A percentile compares a stretch with the other conserved stretches of the same genome.
Evolutionary conservation across 805 yeast species (phyloP).

Genomic region (Komagataella pastoris): DNA sequence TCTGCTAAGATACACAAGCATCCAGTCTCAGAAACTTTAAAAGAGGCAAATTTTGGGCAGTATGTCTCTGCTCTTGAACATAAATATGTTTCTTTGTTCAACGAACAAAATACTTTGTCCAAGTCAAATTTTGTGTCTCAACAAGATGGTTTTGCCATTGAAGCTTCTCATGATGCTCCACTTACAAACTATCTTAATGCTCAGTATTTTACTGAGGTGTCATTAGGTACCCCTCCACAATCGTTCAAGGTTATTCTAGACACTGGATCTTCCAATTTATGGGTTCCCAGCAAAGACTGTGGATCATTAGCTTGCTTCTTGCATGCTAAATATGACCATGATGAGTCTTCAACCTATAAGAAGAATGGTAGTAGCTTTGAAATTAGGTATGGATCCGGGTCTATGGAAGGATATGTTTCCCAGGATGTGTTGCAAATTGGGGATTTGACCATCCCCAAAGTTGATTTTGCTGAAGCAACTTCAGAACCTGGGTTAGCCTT

Average conservation of each 20-base stretch:
- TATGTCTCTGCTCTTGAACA: slow-evolving; percentile 33
- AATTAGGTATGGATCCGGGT: slow-evolving; percentile 87
- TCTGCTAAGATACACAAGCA: slow-evolving; percentile 33
- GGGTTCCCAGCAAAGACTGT: slow-evolving; percentile 91
- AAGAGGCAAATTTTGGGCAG: slow-evolving; percentile 28
- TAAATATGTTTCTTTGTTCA: slow-evolving; percentile 30
- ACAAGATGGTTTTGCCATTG: slow-evolving; percentile 5
- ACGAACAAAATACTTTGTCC: slow-evolving; percentile 18
- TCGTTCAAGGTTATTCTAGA: slow-evolving; percentile 87
- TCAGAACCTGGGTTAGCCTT: slow-evolving; percentile 95
- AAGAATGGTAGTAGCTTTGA: slow-evolving; percentile 78
- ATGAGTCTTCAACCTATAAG: slow-evolving; percentile 68
- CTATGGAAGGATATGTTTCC: slow-evolving; percentile 85
- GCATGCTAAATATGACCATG: slow-evolving; percentile 84
- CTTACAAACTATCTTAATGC: slow-evolving; percentile 91
- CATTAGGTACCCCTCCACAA: slow-evolving; percentile 89
- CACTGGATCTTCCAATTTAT: slow-evolving; percentile 92
- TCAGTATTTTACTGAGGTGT: slow-evolving; percentile 87
- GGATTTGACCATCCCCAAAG: slow-evolving; percentile 71
- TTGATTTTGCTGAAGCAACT: slow-evolving; percentile 96
- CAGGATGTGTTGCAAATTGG: slow-evolving; percentile 76
- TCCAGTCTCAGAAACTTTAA: slow-evolving; percentile 31
- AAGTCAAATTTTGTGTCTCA: slow-evolving; percentile 26
- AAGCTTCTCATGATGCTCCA: slow-evolving; percentile 58
- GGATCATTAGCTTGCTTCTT: slow-evolving; percentile 90